A percentile compares a stretch with the other conserved stretches of the same genome.
Evolutionary conservation across 345 rosid genomes (phyloP).

Genomic region (Trapa bicornis): DNA sequence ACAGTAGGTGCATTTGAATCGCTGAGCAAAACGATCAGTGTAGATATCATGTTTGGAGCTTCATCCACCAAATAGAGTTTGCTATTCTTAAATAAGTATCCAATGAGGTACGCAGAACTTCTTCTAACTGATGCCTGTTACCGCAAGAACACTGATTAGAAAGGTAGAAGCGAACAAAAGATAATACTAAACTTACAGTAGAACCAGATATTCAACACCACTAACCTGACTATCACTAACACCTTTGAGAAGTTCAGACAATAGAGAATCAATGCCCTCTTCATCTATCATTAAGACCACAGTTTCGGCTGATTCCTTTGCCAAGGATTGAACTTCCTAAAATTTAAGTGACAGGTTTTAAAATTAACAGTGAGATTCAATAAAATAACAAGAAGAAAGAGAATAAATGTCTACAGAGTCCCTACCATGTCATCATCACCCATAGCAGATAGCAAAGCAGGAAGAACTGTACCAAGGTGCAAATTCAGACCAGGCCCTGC

Average conservation of each 20-base stretch:
- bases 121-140: slow-evolving; percentile 82
- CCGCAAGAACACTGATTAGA: slow-evolving; percentile 3
- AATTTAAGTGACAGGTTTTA: slow-evolving; percentile 10
- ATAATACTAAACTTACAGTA: not conserved
- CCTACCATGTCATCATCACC: slow-evolving; percentile 60
- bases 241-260: slow-evolving; percentile 82
- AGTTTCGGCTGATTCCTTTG: slow-evolving; percentile 84
- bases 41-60: slow-evolving; percentile 84
- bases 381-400: slow-evolving; percentile 1
- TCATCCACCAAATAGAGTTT: slow-evolving; percentile 89
- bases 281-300: slow-evolving; percentile 80
- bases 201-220: not conserved
- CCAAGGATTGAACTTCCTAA: slow-evolving; percentile 77
- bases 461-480: slow-evolving; percentile 87
- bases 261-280: slow-evolving; percentile 71
- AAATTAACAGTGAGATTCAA: slow-evolving; percentile 2
- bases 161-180: slow-evolving; percentile 3
- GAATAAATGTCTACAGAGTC: not conserved
- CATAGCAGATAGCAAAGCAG: slow-evolving; percentile 83
- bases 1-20: slow-evolving; percentile 79
- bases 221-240: slow-evolving; percentile 66
- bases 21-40: slow-evolving; percentile 78
- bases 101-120: slow-evolving; percentile 79
- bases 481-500: slow-evolving; percentile 82
- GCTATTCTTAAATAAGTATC: slow-evolving; percentile 84